phyloP scores from a whole-genome alignment of 768 basidiomycete species.

The Suillus subalutaceus region DNA sequence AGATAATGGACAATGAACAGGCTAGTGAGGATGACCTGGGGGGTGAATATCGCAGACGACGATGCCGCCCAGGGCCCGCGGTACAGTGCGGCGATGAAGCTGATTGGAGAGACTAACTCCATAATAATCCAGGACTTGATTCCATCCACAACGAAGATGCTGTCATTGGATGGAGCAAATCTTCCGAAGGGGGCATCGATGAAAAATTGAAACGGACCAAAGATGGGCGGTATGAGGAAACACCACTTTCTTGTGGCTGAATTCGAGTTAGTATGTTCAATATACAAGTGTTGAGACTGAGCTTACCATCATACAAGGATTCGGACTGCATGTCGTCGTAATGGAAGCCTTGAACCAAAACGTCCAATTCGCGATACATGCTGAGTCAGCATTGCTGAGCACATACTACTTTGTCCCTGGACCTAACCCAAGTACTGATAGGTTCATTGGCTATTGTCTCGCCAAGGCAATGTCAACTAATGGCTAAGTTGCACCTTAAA shows the following conservation, averaged over 20 bases:
- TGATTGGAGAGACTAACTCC: conserved; percentile 67
- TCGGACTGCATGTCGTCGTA: conserved; percentile 18
- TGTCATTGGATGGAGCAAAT: conserved; percentile 54
- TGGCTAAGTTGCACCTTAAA: conserved; percentile 62
- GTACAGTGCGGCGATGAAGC: conserved; percentile 53
- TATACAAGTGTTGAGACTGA: not conserved
- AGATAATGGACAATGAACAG: conserved; percentile 80
- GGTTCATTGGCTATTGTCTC: not conserved
- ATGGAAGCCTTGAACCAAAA: not conserved
- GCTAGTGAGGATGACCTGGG: conserved; percentile 52
- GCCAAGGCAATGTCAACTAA: conserved; percentile 14
- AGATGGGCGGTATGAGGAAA: conserved; percentile 40
- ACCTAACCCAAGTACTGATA: not conserved
- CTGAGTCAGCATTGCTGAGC: conserved; percentile 23
- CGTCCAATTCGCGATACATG: not conserved
- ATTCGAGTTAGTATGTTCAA: not conserved
- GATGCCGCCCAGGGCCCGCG: conserved; percentile 50
- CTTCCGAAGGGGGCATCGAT: conserved; percentile 83
- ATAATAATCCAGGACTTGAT: conserved; percentile 73
- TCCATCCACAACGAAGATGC: conserved; percentile 60
- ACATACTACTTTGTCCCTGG: not conserved
- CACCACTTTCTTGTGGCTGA: conserved; percentile 48
- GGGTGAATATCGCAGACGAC: conserved; percentile 34
- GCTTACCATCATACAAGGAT: conserved; percentile 28
- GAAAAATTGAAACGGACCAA: conserved; percentile 45